Evolutionary conservation across 139 green algal genomes (phyloP).

Genomic region (Tetraselmis chui): DNA sequence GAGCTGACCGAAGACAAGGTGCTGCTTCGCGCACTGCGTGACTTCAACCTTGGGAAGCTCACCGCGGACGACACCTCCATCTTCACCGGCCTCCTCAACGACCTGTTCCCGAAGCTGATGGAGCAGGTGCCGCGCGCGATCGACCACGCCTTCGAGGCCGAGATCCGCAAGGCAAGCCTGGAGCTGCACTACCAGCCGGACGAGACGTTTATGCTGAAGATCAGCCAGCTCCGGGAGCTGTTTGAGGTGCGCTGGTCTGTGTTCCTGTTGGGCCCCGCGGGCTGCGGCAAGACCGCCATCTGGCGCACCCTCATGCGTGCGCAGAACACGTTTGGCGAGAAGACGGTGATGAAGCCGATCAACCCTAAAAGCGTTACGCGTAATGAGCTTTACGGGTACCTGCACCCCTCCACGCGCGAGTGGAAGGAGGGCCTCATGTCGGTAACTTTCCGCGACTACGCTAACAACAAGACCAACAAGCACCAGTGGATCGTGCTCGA

Average conservation of each 20-base stretch:
- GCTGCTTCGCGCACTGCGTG: slow-evolving; percentile 79
- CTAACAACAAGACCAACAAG: slow-evolving; percentile 71
- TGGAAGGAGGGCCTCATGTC: slow-evolving; percentile 91
- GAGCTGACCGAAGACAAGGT: slow-evolving; percentile 86
- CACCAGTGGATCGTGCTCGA: slow-evolving; percentile 96
- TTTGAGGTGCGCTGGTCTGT: slow-evolving; percentile 88
- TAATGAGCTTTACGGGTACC: slow-evolving; percentile 89
- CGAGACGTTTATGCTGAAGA: slow-evolving; percentile 82
- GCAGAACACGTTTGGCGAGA: slow-evolving; percentile 63
- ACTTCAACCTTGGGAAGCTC: slow-evolving; percentile 95
- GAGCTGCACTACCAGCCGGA: slow-evolving; percentile 83
- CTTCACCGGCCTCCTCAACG: slow-evolving; percentile 88
- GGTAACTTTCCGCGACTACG: slow-evolving; percentile 79
- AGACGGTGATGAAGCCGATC: slow-evolving; percentile 69
- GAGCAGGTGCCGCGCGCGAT: slow-evolving; percentile 71
- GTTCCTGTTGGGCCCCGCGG: slow-evolving; percentile 83
- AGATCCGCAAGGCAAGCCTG: slow-evolving; percentile 48
- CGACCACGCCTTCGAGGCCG: slow-evolving; percentile 66
- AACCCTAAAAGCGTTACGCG: slow-evolving; percentile 87
- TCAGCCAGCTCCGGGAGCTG: slow-evolving; percentile 69
- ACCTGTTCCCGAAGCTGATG: slow-evolving; percentile 85
- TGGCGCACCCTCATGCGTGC: slow-evolving; percentile 82
- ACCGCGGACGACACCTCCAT: slow-evolving; percentile 80
- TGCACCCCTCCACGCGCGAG: slow-evolving; percentile 79
- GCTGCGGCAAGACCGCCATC: slow-evolving; percentile 86